Base-by-base conservation (phyloP, 176 grass and related monocot species). In the Zoysia pacifica region DNA sequence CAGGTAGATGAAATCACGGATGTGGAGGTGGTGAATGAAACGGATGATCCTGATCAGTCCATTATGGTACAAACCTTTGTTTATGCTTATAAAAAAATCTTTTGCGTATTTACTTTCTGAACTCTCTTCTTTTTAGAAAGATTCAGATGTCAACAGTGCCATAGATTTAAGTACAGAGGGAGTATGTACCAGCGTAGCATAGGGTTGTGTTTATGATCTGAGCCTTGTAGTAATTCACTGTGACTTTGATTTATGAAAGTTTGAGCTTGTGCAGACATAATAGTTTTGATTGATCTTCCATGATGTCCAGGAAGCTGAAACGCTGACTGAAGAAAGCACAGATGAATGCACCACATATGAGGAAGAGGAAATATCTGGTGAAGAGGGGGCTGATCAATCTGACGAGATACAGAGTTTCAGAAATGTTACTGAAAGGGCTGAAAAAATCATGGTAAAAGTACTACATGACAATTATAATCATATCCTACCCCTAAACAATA, bases 371-470 rank as follows among this genome's bases (percentile, higher is more conserved):
- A 45, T 50, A 9, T 63, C 44, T 48, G 11, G 56, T n/a, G 40
- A 81, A 80, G 87, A 84, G 40, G 20, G 0, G n/a, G 45, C 82
- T 59, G 56, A 73, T 60, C 77, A 50, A 71, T 46, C 50, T 77
- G 73, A 59, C 13, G 83, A 78, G 52, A 80, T 77, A 52, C 71
- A 73, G 37, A 78, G 50, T 78, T 68, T 67, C 66, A 73, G 44
- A 82, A 78, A 82, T 54, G 56, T 28, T 35, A 45, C 67, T 35
- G 73, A 81, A 52, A 19, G 62, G 38, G 73, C 79, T 68, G 82
- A 71, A 82, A 77, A 77, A 78, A 48, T 89, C 46, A 85, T 81
- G 83, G 87, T 89, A 85, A 77, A 75, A 48, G 50, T 67, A 49
- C 49, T 44, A 55, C 7, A 13, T 39, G 65, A 75, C 7, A 65